Percentiles rank a stretch among this genome's conserved stretches.
phyloP scores from a whole-genome alignment of 257 asterid species.

The Capsicum baccatum region DNA sequence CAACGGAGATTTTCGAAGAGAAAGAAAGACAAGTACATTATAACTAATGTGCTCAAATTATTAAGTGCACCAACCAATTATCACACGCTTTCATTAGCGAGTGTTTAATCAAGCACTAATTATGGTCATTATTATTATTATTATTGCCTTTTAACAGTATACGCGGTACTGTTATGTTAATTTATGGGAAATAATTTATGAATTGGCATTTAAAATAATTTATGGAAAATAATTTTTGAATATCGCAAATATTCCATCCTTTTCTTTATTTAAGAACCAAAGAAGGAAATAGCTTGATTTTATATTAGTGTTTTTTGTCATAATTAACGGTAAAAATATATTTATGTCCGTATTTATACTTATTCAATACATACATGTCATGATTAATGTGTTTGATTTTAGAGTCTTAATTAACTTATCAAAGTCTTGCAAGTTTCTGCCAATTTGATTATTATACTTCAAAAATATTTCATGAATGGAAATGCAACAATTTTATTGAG shows the following conservation, averaged over 20 bases:
- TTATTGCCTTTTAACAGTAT: background rate
- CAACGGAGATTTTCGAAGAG: conserved; percentile 18
- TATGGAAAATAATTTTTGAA: too few relatives aligned
- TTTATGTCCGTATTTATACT: too few relatives aligned
- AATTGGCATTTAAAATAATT: background rate
- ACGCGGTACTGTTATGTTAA: background rate
- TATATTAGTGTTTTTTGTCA: too few relatives aligned
- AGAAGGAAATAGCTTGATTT: too few relatives aligned
- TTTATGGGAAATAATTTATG: background rate
- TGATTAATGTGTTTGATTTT: too few relatives aligned
- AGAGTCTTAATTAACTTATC: too few relatives aligned
- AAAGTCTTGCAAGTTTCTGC: conserved; percentile 23
- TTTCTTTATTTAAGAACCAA: too few relatives aligned
- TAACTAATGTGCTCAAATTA: conserved; percentile 13
- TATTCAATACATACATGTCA: too few relatives aligned
- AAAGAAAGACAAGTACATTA: conserved; percentile 19
- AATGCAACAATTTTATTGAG: background rate
- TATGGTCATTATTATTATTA: background rate
- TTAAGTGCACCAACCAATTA: conserved; percentile 14
- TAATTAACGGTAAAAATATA: too few relatives aligned
- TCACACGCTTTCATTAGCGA: conserved; percentile 32
- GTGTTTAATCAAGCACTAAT: background rate
- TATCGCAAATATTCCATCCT: too few relatives aligned
- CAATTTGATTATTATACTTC: background rate
- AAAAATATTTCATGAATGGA: background rate